Conservation (phyloP, 441 rosid genomes). For the Pelargonium fulgidum region DNA sequence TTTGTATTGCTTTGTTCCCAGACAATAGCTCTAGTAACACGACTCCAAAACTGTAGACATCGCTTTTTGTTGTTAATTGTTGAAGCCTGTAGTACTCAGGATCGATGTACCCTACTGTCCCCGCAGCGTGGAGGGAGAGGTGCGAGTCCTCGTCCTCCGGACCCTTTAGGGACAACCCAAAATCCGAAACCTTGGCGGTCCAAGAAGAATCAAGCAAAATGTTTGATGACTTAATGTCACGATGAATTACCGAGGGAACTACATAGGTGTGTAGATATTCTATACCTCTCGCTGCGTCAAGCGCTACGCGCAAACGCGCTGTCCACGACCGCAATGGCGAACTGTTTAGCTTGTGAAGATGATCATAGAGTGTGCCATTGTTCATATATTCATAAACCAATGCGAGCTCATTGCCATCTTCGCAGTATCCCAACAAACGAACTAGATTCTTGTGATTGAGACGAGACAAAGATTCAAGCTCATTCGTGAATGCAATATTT, state of each 20-base stretch:
- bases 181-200: conserved; percentile 70
- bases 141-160: conserved; percentile 50
- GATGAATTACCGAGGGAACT: conserved; percentile 62
- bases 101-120: conserved; percentile 74
- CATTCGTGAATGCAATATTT: conserved; percentile 57
- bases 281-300: conserved; percentile 68
- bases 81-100: conserved; percentile 75
- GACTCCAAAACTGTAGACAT: conserved; percentile 74
- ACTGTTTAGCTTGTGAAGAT: conserved; percentile 45
- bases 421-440: conserved; percentile 54
- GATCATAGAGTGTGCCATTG: conserved; percentile 64
- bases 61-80: conserved; percentile 56
- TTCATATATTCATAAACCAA: conserved; percentile 60
- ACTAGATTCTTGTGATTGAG: conserved; percentile 74
- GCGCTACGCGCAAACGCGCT: conserved; percentile 46
- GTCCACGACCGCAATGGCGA: conserved; percentile 55
- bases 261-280: conserved; percentile 70
- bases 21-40: conserved; percentile 59
- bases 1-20: conserved; percentile 58
- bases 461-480: conserved; percentile 66
- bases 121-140: conserved; percentile 56
- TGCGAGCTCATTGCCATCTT: conserved; percentile 44
- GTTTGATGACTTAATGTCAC: conserved; percentile 78
- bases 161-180: conserved; percentile 62
- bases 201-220: conserved; percentile 47